Base-by-base conservation (phyloP, 257 asterid species). In the Ilex aquifolium region DNA sequence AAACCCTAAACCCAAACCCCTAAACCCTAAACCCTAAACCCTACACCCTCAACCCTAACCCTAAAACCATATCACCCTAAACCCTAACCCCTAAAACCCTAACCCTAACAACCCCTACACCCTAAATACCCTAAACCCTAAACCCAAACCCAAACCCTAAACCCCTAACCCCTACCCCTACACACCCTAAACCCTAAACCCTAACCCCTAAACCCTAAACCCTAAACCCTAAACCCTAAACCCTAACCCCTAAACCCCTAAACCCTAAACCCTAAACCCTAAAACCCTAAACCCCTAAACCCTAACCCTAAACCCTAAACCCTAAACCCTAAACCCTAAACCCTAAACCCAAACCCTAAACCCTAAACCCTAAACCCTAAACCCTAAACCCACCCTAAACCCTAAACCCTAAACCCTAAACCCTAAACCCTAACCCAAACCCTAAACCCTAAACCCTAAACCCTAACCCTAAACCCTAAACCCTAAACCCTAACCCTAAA, bases 371-470 rank as follows among this genome's bases (percentile, higher is more conserved):
- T 15, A 59, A 59, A 59, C 63, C 63, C 63, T 59, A 59, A 59
- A 59, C 63, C 63, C 63, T 39, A 59, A 59, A 59, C 63, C 63
- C 52, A 59, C 63, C 51, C 63, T 59, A 59, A 59, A 59, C 63
- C 52, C 51, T 36, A 59, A 59, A 39, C 50, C 63, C 51, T 39
- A 59, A 59, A 59, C 63, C 63, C 63, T 39, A 59, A 59, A 39
- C 63, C 63, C 63, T 59, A 59, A 59, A n/a, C 52, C 63, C 63
- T 59, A 30, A 59, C n/a, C n/a, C n/a, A n/a, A n/a, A n/a, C n/a
- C n/a, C n/a, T n/a, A n/a, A n/a, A n/a, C n/a, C n/a, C n/a, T n/a
- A n/a, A n/a, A n/a, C n/a, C n/a, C n/a, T n/a, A n/a, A n/a, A n/a
- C n/a, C n/a, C n/a, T n/a, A n/a, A n/a, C n/a, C n/a, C n/a, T n/a